Evolutionary conservation across 148 eudicot genomes (phyloP).

Genomic region (Arctostaphylos glauca): DNA sequence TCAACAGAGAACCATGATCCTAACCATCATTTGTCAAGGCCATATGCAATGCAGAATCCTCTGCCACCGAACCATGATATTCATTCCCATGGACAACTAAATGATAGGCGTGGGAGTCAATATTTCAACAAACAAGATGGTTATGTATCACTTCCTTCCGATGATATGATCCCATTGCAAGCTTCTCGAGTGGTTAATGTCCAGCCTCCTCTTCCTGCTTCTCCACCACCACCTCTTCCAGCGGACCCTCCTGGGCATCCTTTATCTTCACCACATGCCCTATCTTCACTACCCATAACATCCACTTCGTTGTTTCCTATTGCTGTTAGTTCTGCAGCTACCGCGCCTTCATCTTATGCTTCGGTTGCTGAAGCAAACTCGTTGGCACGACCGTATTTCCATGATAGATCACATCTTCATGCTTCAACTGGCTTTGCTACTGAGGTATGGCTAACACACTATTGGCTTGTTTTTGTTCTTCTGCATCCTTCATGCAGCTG

Average conservation of each 20-base stretch:
- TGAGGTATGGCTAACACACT: conserved; percentile 36
- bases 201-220: conserved; percentile 74
- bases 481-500: neutral
- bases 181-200: conserved; percentile 30
- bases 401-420: conserved; percentile 29
- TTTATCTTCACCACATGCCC: conserved; percentile 33
- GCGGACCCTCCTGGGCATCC: conserved; percentile 45
- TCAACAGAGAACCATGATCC: conserved; percentile 17
- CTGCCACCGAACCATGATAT: conserved; percentile 37
- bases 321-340: conserved; percentile 33
- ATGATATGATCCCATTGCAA: conserved; percentile 20
- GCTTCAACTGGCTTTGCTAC: conserved; percentile 30
- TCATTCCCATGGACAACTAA: conserved; percentile 27
- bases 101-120: conserved; percentile 25
- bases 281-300: conserved; percentile 38
- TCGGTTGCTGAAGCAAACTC: conserved; percentile 36
- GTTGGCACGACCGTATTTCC: conserved; percentile 29
- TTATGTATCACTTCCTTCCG: conserved; percentile 20
- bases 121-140: conserved; percentile 28
- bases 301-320: conserved; percentile 55
- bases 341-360: conserved; percentile 34
- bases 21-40: conserved; percentile 19
- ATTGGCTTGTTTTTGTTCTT: neutral
- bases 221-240: conserved; percentile 75
- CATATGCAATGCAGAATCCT: conserved; percentile 30